Evolutionary conservation across 2,329 filamentous ascomycete species (phyloP).

Genomic region (Cladosporium sp.): DNA sequence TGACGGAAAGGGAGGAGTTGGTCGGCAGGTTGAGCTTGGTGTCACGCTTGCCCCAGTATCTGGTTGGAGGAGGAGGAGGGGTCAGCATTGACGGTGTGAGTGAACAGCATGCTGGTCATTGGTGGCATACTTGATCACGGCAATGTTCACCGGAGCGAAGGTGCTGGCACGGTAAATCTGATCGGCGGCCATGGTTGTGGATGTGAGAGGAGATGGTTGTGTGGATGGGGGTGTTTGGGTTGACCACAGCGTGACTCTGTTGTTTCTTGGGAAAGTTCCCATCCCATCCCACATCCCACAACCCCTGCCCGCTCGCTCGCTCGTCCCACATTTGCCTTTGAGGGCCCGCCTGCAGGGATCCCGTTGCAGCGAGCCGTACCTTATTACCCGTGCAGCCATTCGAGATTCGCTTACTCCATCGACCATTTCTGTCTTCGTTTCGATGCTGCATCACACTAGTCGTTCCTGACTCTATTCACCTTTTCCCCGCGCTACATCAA

Average conservation of each 20-base stretch:
- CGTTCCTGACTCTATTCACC: too few species aligned
- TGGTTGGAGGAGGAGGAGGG: slow-evolving; percentile 33
- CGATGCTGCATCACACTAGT: too few species aligned
- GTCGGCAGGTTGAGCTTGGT: slow-evolving; percentile 91
- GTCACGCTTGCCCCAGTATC: slow-evolving; percentile 97
- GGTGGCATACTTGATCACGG: slow-evolving; percentile 77
- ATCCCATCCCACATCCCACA: neutral
- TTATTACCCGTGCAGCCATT: neutral
- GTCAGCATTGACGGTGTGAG: slow-evolving; percentile 8
- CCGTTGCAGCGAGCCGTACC: neutral
- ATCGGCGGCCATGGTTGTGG: slow-evolving; percentile 33
- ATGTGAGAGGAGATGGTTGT: neutral
- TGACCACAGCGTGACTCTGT: neutral
- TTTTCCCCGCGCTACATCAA: slow-evolving; percentile 1
- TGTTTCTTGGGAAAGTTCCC: neutral
- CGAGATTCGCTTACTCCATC: neutral
- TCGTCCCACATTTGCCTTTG: neutral
- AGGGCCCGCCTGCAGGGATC: neutral
- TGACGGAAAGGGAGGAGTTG: slow-evolving; percentile 96
- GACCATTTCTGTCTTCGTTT: neutral
- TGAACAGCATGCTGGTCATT: slow-evolving; percentile 17
- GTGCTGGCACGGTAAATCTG: slow-evolving; percentile 85
- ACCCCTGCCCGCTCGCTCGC: neutral
- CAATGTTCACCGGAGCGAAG: slow-evolving; percentile 96
- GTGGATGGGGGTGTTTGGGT: neutral